Evolutionary conservation across 2,329 filamentous ascomycete species (phyloP), one percentile per base, ranked within the genome.

Genomic region (Penicillium hesseltinei): DNA sequence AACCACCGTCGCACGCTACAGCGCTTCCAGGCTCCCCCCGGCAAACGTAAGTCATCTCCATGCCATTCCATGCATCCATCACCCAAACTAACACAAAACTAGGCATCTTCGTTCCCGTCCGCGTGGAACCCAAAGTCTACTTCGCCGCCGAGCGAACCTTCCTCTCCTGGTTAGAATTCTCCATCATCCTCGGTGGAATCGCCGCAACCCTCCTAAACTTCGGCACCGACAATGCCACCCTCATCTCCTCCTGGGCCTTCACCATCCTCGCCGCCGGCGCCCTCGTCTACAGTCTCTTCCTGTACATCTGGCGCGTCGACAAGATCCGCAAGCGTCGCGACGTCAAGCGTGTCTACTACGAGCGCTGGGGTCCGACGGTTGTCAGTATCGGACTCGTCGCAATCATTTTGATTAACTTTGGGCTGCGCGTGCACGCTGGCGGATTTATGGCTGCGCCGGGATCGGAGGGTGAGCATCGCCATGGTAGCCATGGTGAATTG

Each of bases 121-220:
- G 94, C 48, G 92, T 99, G 35, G 94, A 99, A 75, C 94, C 94
- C 35, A 99, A 99, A 78, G 94, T 99, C 50, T 96, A 92, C 75
- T 96, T 99, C 72, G 94, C 94, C 23, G 92, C 92, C 0, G 94
- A 99, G 76, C 86, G 94, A 63, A 99, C 94, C 0, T 99, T 97
- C 77, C 83, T 99, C 56, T 90, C 91, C 62, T 99, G 94, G 92
- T 89, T 99, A 68, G 93, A 99, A 75, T 97, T 96, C 77, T 93
- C 90, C 49, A 96, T 97, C 70, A 92, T 97, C 71, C 87, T 99
- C 53, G 91, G 91, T 66, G 89, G 89, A 29, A 93, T 96, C 66
- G 91, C 92, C 13, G 88, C 89, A 8, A 90, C 90, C 0, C 80
- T 96, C 45, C 83, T 96, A 64, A 92, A 96, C 79, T 91, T 97